phyloP scores from a whole-genome alignment of 352 stramenopile genomes.

The Blastocystis hominis region DNA sequence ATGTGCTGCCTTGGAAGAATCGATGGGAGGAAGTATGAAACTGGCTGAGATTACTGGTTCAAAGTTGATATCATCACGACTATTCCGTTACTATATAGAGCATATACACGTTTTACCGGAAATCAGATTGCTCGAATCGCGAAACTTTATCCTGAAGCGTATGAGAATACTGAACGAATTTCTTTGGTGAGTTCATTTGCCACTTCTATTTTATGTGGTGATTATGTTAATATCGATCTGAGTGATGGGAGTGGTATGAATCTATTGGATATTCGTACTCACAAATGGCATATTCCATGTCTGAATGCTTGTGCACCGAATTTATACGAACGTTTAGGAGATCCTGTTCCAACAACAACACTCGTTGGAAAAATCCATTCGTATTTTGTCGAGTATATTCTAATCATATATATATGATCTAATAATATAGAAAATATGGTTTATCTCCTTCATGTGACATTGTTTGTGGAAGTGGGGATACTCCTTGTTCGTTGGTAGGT shows the following conservation, averaged over 20 bases:
- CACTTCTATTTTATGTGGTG: constrained; percentile 56
- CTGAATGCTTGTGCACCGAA: constrained; percentile 47
- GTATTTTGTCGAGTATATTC: constrained; percentile 24
- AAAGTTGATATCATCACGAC: not conserved
- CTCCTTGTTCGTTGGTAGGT: constrained; percentile 58
- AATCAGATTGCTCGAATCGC: constrained; percentile 60
- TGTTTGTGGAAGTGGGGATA: constrained; percentile 60
- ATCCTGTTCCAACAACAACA: constrained; percentile 28
- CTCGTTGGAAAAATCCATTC: constrained; percentile 32
- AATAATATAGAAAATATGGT: constrained; percentile 37
- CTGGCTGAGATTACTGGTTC: constrained; percentile 59
- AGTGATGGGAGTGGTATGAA: constrained; percentile 61
- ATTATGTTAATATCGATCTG: constrained; percentile 45
- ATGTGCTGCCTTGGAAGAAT: constrained; percentile 31
- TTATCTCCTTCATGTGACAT: constrained; percentile 18
- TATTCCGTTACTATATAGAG: not conserved
- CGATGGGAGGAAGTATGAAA: constrained; percentile 41
- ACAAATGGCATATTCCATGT: not conserved
- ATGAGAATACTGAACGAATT: constrained; percentile 41
- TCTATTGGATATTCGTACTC: constrained; percentile 50
- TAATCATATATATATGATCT: not conserved
- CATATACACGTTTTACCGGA: constrained; percentile 60
- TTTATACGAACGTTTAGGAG: constrained; percentile 1
- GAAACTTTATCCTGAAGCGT: constrained; percentile 6
- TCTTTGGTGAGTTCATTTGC: constrained; percentile 59